Percentiles rank a stretch among this genome's conserved stretches.
phyloP scores from a whole-genome alignment of 208 protist genomes.

The Novymonas esmeraldas region DNA sequence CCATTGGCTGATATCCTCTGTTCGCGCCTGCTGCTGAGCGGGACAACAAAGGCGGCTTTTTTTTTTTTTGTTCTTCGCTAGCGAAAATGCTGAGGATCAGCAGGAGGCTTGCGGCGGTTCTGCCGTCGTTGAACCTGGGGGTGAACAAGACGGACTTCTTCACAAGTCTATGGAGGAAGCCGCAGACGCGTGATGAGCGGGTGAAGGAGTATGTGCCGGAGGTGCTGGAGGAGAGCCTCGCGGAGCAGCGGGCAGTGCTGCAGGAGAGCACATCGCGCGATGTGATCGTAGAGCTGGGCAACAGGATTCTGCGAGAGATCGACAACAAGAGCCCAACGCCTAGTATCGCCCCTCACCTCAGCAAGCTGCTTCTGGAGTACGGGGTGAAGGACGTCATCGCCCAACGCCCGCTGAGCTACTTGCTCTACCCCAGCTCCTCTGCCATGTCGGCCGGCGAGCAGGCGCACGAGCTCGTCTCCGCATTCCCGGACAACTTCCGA shows the following conservation, averaged over 20 bases:
- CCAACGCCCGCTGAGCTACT: constrained; percentile 81
- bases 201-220: constrained; percentile 90
- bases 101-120: constrained; percentile 7
- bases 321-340: constrained; percentile 91
- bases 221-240: constrained; percentile 82
- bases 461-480: constrained; percentile 71
- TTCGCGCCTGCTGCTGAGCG: too few species aligned
- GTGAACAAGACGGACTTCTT: constrained; percentile 75
- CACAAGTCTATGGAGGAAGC: constrained; percentile 85
- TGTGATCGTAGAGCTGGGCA: constrained; percentile 80
- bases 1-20: too few species aligned
- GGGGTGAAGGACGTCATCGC: constrained; percentile 79
- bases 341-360: constrained; percentile 80
- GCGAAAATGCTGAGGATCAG: constrained; percentile 33
- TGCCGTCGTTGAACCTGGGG: constrained; percentile 57
- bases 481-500: constrained; percentile 84
- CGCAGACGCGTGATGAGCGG: constrained; percentile 77
- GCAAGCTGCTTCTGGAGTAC: constrained; percentile 73
- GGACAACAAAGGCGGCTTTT: too few species aligned
- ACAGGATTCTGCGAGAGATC: constrained; percentile 76
- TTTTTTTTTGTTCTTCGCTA: not conserved
- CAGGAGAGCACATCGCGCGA: constrained; percentile 82
- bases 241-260: constrained; percentile 78
- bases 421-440: constrained; percentile 78
- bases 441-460: constrained; percentile 50